Evolutionary conservation across 768 basidiomycete genomes (phyloP), one percentile per base, ranked within the genome.

Genomic region (Mycena amicta): DNA sequence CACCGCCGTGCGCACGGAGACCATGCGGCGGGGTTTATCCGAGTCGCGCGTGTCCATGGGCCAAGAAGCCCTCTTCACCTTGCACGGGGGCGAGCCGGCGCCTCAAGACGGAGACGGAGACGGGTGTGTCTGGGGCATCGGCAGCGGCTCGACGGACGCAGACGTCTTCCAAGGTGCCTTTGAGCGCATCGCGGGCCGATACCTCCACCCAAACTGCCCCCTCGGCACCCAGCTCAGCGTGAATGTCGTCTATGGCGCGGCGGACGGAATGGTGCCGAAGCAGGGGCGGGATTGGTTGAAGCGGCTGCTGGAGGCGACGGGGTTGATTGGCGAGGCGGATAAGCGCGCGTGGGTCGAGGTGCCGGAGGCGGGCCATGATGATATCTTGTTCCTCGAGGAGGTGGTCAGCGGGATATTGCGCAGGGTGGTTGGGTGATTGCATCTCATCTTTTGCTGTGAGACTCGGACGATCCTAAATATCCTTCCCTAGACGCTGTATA

Each of bases 41-140:
- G 58, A 63, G 31, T 45, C 52, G 47, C 51, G 55, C 27, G 52
- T 43, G 23, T 22, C 58, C 25, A 63, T 63, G 18, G 62, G 62
- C 49, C 58, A 63, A 49, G 62, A 63, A 56, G 58, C 62, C 52
- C 41, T 63, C 25, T 29, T 63, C 20, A 52, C 8, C 20, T 26
- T 52, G 31, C 50, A 52, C 31, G 50, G 50, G 5, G 50, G 50
- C 5, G 50, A 52, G 18, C 8, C 39, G 37, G 40, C 28, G 55
- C 50, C 27, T 45, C 37, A 28, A 45, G 51, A n/a, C 37, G 6
- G 12, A 26, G 8, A 8, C n/a, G 6, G 12, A 26, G 8, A 12
- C n/a, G 33, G 1, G 11, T 49, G 52, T 52, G 50, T 56, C 16
- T 63, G 62, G 62, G 62, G 62, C 29, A 18, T 63, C 22, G 62